Evolutionary conservation across 805 yeast genomes (phyloP).

Genomic region (Osmozyma mogii): DNA sequence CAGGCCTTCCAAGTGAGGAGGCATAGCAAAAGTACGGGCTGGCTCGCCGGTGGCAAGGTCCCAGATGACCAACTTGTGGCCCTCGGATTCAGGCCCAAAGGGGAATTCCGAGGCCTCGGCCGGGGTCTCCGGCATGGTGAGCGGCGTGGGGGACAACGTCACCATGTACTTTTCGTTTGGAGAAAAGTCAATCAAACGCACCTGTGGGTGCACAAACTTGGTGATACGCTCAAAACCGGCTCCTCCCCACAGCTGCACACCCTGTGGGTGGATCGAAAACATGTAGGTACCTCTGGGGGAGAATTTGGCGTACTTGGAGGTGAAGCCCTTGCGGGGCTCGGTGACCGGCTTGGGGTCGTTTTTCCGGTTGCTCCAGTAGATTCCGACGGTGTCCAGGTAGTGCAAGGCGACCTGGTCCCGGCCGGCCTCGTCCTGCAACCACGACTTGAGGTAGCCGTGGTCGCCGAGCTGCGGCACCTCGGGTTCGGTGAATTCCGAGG

Average conservation of each 20-base stretch:
- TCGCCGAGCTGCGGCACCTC: constrained; percentile 61
- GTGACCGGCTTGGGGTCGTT: constrained; percentile 67
- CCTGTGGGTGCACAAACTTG: constrained; percentile 83
- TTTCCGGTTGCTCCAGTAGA: constrained; percentile 77
- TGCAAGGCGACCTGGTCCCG: constrained; percentile 88
- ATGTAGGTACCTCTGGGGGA: constrained; percentile 91
- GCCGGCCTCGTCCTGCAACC: constrained; percentile 84
- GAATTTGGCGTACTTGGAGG: constrained; percentile 79
- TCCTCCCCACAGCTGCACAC: constrained; percentile 96
- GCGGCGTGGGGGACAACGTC: constrained; percentile 82
- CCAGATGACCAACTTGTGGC: constrained; percentile 93
- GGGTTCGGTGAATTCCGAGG: constrained; percentile 64
- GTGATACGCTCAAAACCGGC: constrained; percentile 61
- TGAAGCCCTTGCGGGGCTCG: constrained; percentile 78
- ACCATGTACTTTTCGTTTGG: constrained; percentile 88
- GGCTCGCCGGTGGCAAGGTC: constrained; percentile 77
- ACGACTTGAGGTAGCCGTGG: constrained; percentile 75
- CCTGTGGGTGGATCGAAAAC: constrained; percentile 85
- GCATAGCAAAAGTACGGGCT: constrained; percentile 83
- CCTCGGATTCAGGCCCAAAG: constrained; percentile 79
- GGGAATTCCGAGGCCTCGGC: constrained; percentile 67
- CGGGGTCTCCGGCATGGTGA: constrained; percentile 52
- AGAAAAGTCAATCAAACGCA: constrained; percentile 82
- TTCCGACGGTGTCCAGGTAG: constrained; percentile 70
- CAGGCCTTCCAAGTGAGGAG: constrained; percentile 60